Evolutionary conservation across 2,329 filamentous ascomycete genomes (phyloP), one percentile per base, ranked within the genome.

Genomic region (Penicillium polonicum): DNA sequence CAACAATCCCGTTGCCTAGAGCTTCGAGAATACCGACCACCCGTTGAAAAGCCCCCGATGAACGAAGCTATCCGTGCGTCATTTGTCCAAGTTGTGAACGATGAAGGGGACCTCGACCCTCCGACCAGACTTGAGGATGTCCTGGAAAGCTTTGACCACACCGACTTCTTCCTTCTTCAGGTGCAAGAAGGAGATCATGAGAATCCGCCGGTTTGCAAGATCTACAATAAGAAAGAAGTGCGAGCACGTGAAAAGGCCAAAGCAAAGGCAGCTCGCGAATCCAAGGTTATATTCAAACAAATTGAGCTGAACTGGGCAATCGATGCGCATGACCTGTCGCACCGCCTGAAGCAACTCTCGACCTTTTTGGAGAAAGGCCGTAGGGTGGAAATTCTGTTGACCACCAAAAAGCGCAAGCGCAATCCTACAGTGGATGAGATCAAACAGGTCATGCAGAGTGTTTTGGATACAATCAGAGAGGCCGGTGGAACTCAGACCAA

Each of bases 281-380:
- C 65, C 69, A 76, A 60, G 72, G 74, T 63, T 59, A 72, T 68
- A 65, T 70, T 74, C 17, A 97, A 97, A 78, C 88, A 88, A 70
- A 74, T 97, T n/a, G 92, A 97, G 76, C 67, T 97, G 66, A 93
- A 91, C 73, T 97, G 92, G 92, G 87, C 88, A 35, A 95, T 96
- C 68, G 87, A 86, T 60, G 70, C 75, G 13, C 84, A 93, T 70
- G 92, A 97, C 77, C 73, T 96, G 52, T 77, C 77, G n/a, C 87
- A 90, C 72, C 84, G 88, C 70, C 72, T 94, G 72, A 83, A 83
- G 68, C 85, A 86, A 76, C 72, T 93, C 67, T 76, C 76, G 60
- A 80, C 78, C 53, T 96, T 96, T 70, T 70, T 97, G 70, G 78
- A 72, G 9, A 90, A 91, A 72, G 92, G 92, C 1, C 82, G 84